Percentiles rank a stretch among this genome's conserved stretches.
Conservation (phyloP, 345 rosid genomes). For the Stellera chamaejasme region DNA sequence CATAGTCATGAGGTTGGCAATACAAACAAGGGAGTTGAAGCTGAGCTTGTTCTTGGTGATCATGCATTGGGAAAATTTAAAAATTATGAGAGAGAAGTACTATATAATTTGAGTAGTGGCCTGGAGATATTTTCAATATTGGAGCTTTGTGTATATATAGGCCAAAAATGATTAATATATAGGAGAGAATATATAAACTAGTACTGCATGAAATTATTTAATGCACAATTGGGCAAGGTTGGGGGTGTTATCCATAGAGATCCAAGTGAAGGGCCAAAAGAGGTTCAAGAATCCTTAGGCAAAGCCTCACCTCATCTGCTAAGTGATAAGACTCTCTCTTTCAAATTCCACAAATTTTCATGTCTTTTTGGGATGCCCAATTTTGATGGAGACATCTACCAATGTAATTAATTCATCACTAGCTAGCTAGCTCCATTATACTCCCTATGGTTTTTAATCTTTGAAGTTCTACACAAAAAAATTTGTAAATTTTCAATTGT, state of each 20-base stretch:
- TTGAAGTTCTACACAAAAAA: too few relatives aligned
- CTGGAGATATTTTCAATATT: constrained; percentile 23
- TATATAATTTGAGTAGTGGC: too few relatives aligned
- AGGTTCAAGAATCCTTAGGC: constrained; percentile 23
- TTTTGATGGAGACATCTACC: constrained; percentile 6
- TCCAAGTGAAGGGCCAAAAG: constrained; percentile 48
- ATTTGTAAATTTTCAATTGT: too few relatives aligned
- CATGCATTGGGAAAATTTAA: constrained; percentile 9
- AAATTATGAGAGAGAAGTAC: background rate
- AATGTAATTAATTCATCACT: background rate
- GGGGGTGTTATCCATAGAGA: constrained; percentile 28
- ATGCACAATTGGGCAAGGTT: too few relatives aligned
- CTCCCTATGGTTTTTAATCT: too few relatives aligned
- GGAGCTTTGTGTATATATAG: background rate
- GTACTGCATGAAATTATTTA: background rate
- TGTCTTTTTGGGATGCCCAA: too few relatives aligned
- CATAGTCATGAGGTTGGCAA: constrained; percentile 41
- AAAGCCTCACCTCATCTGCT: constrained; percentile 14
- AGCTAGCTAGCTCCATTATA: too few relatives aligned
- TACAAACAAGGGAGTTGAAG: constrained; percentile 31
- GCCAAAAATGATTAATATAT: constrained; percentile 2
- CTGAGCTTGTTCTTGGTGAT: constrained; percentile 13
- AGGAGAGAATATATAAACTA: too few relatives aligned
- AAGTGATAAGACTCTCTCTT: constrained; percentile 9
- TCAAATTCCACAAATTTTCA: background rate